Base-by-base conservation (phyloP, 2,329 filamentous ascomycete species). In the Fusarium miscanthi region DNA sequence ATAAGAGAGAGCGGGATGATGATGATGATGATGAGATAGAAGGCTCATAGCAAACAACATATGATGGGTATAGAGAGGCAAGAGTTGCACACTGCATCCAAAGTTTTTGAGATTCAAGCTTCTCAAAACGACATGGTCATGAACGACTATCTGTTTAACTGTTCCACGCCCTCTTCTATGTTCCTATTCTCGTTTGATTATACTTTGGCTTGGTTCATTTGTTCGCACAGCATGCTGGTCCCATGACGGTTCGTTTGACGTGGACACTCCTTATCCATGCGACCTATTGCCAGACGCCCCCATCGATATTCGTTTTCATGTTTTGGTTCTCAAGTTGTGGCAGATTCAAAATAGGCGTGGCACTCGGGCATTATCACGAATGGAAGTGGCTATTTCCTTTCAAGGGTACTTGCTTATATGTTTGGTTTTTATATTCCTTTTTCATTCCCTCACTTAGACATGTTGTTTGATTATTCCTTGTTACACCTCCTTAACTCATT, bases 131-230 rank as follows among this genome's bases (percentile, higher is more conserved):
- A 60, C 30, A 43, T 25, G 19, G 10, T 60, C 27, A 41, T 49
- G 41, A 35, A 27, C 17, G 43, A n/a, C 37, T 19, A 33, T 43
- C 38, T 58, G 35, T 40, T 46, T 35, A 25, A 37, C 27, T 31
- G 10, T 25, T 41, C 27, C 12, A 10, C 27, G 38, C 19, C 41
- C 49, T 21, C 43, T 51, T 46, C 54, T n/a, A 49, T 33, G 23
- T 19, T 52, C 35, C 23, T 21, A 11, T 21, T 38, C 21, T 43
- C n/a, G 23, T 70, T 67, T 73, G 65, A 66, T 73, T 66, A 48
- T 72, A 19, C 11, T 46, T 49, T 43, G 40, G 23, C 49, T 27
- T 56, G n/a, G 25, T 40, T 45, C 17, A 27, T 48, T 66, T 65
- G 27, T 45, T 70, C 53, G n/a, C 56, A 46, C 21, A 49, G 38